Conservation (phyloP, 148 eudicot genomes). For the Tetragonia tetragonoides region DNA sequence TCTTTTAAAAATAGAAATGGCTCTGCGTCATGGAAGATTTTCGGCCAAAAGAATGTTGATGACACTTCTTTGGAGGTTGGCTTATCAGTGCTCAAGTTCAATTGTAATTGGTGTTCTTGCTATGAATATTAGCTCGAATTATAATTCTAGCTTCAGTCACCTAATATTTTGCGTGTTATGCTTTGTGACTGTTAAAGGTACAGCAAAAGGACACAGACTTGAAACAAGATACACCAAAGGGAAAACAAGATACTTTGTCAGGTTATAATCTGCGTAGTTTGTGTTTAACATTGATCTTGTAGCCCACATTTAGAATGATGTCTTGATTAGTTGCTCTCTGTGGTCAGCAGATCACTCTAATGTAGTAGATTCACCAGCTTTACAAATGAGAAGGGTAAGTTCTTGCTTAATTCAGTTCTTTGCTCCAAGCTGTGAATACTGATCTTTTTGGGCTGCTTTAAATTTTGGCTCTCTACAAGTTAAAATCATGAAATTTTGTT, state of each 20-base stretch:
- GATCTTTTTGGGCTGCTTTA: slow-evolving; percentile 8
- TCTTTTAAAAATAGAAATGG: slow-evolving; percentile 53
- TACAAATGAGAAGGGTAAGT: slow-evolving; percentile 71
- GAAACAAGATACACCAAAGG: slow-evolving; percentile 41
- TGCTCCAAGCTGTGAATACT: slow-evolving; percentile 2
- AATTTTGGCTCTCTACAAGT: slow-evolving; percentile 11
- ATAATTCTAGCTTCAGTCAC: background rate
- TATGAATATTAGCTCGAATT: background rate
- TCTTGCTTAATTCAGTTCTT: background rate
- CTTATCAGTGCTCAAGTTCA: background rate
- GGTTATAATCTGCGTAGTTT: slow-evolving; percentile 25
- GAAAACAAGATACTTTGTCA: slow-evolving; percentile 41
- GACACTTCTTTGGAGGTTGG: slow-evolving; percentile 38
- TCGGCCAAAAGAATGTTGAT: slow-evolving; percentile 37
- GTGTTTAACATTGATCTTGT: background rate
- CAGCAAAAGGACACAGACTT: slow-evolving; percentile 33
- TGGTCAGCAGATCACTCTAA: slow-evolving; percentile 48
- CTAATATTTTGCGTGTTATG: background rate
- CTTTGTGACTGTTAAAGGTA: slow-evolving; percentile 35
- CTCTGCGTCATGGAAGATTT: slow-evolving; percentile 77
- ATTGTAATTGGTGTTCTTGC: background rate
- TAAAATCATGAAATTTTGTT: slow-evolving; percentile 17
- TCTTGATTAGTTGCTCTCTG: slow-evolving; percentile 14
- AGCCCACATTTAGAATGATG: background rate
- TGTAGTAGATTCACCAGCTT: slow-evolving; percentile 60